Conservation (phyloP, 2,329 filamentous ascomycete genomes). For the Apiospora koreana region DNA sequence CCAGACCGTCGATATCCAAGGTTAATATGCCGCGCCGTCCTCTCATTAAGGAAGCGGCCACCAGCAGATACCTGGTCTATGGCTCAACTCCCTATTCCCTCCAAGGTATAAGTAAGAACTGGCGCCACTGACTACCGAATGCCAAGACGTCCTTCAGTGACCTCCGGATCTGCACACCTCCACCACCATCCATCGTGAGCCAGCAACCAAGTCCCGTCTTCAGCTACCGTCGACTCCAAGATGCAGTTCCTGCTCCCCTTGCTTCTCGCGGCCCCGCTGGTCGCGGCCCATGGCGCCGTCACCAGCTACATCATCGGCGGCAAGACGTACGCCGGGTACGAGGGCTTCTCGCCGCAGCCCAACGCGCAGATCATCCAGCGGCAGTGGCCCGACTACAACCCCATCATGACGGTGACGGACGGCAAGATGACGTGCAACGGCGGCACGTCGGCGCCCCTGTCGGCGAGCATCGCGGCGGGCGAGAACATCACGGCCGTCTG, state of each 20-base stretch:
- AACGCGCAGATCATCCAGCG: conserved; percentile 55
- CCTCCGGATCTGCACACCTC: neutral
- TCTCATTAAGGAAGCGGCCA: too few species aligned
- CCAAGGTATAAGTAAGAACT: neutral
- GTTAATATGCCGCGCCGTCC: neutral
- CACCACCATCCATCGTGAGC: neutral
- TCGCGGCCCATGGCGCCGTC: conserved; percentile 39
- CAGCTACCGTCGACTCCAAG: neutral
- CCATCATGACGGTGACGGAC: conserved; percentile 49
- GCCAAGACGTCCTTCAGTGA: neutral
- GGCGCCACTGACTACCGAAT: neutral
- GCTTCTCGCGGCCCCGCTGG: conserved; percentile 29
- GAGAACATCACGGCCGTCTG: conserved; percentile 50
- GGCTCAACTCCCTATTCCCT: too few species aligned
- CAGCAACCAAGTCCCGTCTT: neutral
- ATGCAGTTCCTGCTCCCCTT: conserved; percentile 29
- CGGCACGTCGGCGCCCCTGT: conserved; percentile 47
- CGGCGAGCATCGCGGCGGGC: conserved; percentile 48
- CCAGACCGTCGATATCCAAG: neutral
- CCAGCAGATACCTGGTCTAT: neutral
- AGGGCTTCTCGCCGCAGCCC: conserved; percentile 50
- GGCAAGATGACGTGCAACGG: conserved; percentile 57
- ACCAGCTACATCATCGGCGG: conserved; percentile 49
- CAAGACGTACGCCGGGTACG: conserved; percentile 44
- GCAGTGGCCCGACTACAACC: conserved; percentile 60